Evolutionary conservation across 169 alveolate species (phyloP).

Genomic region (Blepharisma undulans): DNA sequence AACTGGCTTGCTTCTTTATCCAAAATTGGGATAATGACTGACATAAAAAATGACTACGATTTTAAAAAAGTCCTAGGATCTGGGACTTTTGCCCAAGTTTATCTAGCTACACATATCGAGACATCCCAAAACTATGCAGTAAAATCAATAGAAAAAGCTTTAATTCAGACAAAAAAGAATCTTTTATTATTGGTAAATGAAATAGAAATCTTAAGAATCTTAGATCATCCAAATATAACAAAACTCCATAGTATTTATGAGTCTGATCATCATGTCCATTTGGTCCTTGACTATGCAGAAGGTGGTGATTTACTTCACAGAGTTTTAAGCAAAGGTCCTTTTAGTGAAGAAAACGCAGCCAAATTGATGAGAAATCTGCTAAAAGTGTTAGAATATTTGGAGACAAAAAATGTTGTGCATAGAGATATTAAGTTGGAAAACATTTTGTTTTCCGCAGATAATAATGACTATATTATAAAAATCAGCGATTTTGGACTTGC

Average conservation of each 20-base stretch:
- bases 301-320: slow-evolving; percentile 71
- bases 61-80: background rate
- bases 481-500: background rate
- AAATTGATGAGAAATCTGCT: background rate
- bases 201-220: slow-evolving; percentile 49
- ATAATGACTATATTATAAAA: background rate
- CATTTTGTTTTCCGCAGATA: slow-evolving; percentile 45
- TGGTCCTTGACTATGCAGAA: slow-evolving; percentile 61
- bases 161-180: background rate
- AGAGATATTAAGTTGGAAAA: slow-evolving; percentile 84
- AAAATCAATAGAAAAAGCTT: background rate
- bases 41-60: background rate
- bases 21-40: background rate
- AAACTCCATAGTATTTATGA: slow-evolving; percentile 64
- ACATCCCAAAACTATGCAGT: background rate
- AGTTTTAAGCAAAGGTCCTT: background rate
- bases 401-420: slow-evolving; percentile 81
- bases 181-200: slow-evolving; percentile 19
- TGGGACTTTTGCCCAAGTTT: background rate
- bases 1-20: background rate
- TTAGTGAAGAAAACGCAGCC: slow-evolving; percentile 9
- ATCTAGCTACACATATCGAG: background rate
- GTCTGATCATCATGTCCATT: slow-evolving; percentile 37
- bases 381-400: slow-evolving; percentile 47
- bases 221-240: slow-evolving; percentile 73